Evolutionary conservation across 495 filamentous ascomycete species (phyloP).

Genomic region (Penicillium ucsense): DNA sequence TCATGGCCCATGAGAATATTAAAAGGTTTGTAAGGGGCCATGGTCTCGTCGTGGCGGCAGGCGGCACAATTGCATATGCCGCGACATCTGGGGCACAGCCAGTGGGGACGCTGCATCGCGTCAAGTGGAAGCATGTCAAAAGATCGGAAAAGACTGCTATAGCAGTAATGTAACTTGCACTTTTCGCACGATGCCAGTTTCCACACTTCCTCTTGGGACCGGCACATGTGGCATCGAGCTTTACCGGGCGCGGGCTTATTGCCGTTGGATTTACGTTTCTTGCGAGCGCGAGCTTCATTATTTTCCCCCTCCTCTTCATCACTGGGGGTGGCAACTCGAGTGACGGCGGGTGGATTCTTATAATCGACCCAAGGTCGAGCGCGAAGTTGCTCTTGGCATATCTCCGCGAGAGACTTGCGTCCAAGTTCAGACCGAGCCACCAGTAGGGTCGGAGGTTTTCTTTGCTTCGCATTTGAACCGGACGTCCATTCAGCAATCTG

Average conservation of each 20-base stretch:
- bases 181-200: conserved; percentile 68
- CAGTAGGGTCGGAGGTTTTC: conserved; percentile 48
- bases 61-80: conserved; percentile 74
- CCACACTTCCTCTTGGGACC: conserved; percentile 63
- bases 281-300: conserved; percentile 29
- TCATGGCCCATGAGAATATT: conserved; percentile 81
- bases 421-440: conserved; percentile 50
- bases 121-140: conserved; percentile 77
- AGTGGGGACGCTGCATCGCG: conserved; percentile 66
- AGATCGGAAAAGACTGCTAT: conserved; percentile 76
- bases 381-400: conserved; percentile 80
- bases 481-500: conserved; percentile 61
- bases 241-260: conserved; percentile 32
- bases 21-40: conserved; percentile 69
- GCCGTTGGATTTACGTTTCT: conserved; percentile 38
- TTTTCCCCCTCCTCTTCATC: conserved; percentile 15
- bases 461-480: conserved; percentile 34
- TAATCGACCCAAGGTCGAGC: conserved; percentile 56
- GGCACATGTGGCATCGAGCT: conserved; percentile 70
- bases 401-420: conserved; percentile 73
- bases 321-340: conserved; percentile 1
- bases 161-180: conserved; percentile 72
- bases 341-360: conserved; percentile 24
- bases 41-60: conserved; percentile 52
- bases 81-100: conserved; percentile 80